Evolutionary conservation across 2,329 filamentous ascomycete genomes (phyloP), one percentile per base, ranked within the genome.

Genomic region (Tolypocladium endophyticum): DNA sequence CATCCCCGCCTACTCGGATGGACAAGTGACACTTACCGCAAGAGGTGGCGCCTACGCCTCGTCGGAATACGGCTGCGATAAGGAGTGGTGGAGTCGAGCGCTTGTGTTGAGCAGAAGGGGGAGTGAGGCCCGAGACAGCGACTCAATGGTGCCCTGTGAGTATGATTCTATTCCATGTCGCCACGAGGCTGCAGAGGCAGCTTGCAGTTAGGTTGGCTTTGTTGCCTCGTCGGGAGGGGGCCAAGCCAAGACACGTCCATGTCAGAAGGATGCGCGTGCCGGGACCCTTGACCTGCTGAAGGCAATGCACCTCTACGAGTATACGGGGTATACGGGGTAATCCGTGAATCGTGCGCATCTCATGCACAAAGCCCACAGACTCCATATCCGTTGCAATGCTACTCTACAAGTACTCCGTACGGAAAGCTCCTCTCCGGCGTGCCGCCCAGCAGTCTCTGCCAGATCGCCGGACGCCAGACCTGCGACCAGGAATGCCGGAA

Each of bases 251-350:
- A 23, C 52, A 36, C 18, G 30, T 36, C 55, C 30, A 50, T 47
- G 45, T 39, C 41, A 45, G 43, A 52, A 28, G 45, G 54, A 54
- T 47, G 28, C n/a, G 58, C 38, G 45, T 53, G 28, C 45, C 36
- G 39, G 50, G 52, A 62, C 59, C 63, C 63, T 62, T 62, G 63
- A 47, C 63, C 61, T 64, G 63, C 63, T 64, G 63, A 64, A 62
- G 57, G 58, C 61, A 35, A 57, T 54, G 38, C 55, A 25, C 39
- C 41, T 52, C 38, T 43, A 8, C 16, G 8, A 11, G 33, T 43
- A 35, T 23, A 20, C 33, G 39, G 57, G n/a, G 33, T 28, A 54
- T 28, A 54, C 33, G n/a, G 56, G 41, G 55, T 33, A 56, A 50
- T 45, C 33, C 43, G 8, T 36, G 16, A 25, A 45, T 50, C 56